Percentiles rank a stretch among this genome's conserved stretches.
Evolutionary conservation across 805 yeast genomes (phyloP).

Genomic region (Schwanniomyces polymorphus): DNA sequence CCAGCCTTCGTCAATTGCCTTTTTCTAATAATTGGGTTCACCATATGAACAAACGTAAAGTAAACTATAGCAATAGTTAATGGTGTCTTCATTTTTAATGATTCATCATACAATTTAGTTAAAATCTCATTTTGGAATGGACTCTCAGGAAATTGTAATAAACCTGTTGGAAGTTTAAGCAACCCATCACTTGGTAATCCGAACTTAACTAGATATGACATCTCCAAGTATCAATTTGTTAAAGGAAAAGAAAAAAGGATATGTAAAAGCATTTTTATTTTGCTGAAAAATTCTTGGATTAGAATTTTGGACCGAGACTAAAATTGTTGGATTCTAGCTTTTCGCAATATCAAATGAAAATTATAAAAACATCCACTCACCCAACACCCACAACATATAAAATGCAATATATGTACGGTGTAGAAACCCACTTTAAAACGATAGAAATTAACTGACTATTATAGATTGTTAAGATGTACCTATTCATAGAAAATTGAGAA

Average conservation of each 20-base stretch:
- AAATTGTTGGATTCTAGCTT: conserved; percentile 1
- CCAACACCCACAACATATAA: background rate
- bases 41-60: conserved; percentile 55
- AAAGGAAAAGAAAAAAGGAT: background rate
- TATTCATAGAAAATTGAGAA: too few relatives aligned
- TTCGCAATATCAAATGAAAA: background rate
- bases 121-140: conserved; percentile 34
- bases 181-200: conserved; percentile 34
- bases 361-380: background rate
- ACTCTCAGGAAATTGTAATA: conserved; percentile 29
- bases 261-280: background rate
- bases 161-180: conserved; percentile 29
- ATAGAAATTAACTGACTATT: too few relatives aligned
- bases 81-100: conserved; percentile 55
- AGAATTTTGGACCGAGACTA: background rate
- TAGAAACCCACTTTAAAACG: too few relatives aligned
- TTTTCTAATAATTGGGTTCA: conserved; percentile 47
- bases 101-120: conserved; percentile 32
- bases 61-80: conserved; percentile 57
- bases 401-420: background rate
- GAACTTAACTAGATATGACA: conserved; percentile 22
- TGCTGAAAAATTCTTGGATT: background rate
- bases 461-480: too few relatives aligned
- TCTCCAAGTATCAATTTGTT: background rate
- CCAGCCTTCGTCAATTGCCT: conserved; percentile 42